Evolutionary conservation across 805 yeast genomes (phyloP).

Genomic region (Pichia gijzeniarum): DNA sequence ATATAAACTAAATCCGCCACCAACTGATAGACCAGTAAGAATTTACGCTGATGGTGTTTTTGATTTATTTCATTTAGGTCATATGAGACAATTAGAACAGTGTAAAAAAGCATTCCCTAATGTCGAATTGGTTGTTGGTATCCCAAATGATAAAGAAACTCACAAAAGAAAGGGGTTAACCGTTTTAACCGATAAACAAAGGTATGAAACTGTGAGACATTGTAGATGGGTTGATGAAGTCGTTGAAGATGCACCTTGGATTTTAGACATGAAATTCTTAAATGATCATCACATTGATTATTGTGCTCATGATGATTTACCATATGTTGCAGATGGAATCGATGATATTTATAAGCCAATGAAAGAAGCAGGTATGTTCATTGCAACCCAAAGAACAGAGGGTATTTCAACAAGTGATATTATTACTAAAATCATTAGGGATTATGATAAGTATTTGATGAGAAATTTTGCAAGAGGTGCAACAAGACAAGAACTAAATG

Average conservation of each 20-base stretch:
- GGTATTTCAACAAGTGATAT: slow-evolving; percentile 95
- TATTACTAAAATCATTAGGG: slow-evolving; percentile 89
- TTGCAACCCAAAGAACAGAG: slow-evolving; percentile 93
- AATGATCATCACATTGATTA: slow-evolving; percentile 80
- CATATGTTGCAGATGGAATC: slow-evolving; percentile 81
- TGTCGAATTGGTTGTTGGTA: slow-evolving; percentile 81
- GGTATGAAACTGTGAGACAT: slow-evolving; percentile 86
- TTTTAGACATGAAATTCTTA: slow-evolving; percentile 77
- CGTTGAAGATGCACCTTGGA: slow-evolving; percentile 92
- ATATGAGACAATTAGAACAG: slow-evolving; percentile 96
- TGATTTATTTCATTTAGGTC: slow-evolving; percentile 94
- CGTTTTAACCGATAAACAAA: slow-evolving; percentile 79
- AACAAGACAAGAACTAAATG: slow-evolving; percentile 91
- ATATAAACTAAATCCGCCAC: slow-evolving; percentile 73
- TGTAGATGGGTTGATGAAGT: slow-evolving; percentile 99
- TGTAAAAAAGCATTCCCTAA: slow-evolving; percentile 88
- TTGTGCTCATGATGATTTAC: slow-evolving; percentile 96
- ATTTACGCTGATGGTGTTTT: slow-evolving; percentile 99
- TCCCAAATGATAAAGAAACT: slow-evolving; percentile 85
- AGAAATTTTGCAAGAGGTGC: slow-evolving; percentile 98
- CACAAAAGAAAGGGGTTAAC: slow-evolving; percentile 92
- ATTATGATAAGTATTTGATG: slow-evolving; percentile 94
- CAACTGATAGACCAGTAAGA: slow-evolving; percentile 77
- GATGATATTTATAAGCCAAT: slow-evolving; percentile 93
- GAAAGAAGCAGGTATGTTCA: slow-evolving; percentile 82